phyloP scores from a whole-genome alignment of 2,329 filamentous ascomycete species.

The Trichothecium sympodiale region DNA sequence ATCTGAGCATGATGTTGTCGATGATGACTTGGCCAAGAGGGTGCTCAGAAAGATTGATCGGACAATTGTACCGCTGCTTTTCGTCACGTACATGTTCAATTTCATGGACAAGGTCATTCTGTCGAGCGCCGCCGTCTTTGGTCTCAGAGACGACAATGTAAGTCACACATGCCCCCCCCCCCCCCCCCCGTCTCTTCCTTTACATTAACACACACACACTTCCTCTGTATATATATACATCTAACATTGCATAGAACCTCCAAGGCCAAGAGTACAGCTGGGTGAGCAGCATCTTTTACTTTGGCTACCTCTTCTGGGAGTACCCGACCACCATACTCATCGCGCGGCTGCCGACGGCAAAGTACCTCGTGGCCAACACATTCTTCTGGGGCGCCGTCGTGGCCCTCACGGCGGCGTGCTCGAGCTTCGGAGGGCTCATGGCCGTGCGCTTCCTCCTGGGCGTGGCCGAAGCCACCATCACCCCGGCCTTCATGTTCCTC shows the following conservation, averaged over 20 bases:
- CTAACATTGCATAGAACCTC: slow-evolving; percentile 4
- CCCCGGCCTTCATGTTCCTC: slow-evolving; percentile 44
- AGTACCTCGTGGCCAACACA: slow-evolving; percentile 34
- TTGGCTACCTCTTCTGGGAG: slow-evolving; percentile 36
- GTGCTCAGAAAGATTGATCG: slow-evolving; percentile 46
- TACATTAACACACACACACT: slow-evolving; percentile 4
- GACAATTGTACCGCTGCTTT: slow-evolving; percentile 42
- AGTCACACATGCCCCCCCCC: slow-evolving; percentile 1
- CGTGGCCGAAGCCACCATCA: slow-evolving; percentile 41
- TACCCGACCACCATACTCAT: slow-evolving; percentile 38
- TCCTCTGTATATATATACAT: background rate
- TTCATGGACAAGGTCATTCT: slow-evolving; percentile 52
- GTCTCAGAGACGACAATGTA: slow-evolving; percentile 35
- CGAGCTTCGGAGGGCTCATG: slow-evolving; percentile 37
- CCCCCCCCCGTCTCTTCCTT: background rate
- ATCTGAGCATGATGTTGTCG: background rate
- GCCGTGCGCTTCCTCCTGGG: slow-evolving; percentile 41
- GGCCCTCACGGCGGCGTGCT: slow-evolving; percentile 31
- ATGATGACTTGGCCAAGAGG: slow-evolving; percentile 13
- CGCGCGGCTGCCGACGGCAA: slow-evolving; percentile 33
- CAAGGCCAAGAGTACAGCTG: slow-evolving; percentile 48
- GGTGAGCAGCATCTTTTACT: slow-evolving; percentile 36
- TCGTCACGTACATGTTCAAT: slow-evolving; percentile 46
- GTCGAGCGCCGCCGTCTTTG: slow-evolving; percentile 45
- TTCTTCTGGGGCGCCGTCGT: slow-evolving; percentile 40